Evolutionary conservation across 176 grass and related monocot genomes (phyloP).

Genomic region (Juncus inflexus): DNA sequence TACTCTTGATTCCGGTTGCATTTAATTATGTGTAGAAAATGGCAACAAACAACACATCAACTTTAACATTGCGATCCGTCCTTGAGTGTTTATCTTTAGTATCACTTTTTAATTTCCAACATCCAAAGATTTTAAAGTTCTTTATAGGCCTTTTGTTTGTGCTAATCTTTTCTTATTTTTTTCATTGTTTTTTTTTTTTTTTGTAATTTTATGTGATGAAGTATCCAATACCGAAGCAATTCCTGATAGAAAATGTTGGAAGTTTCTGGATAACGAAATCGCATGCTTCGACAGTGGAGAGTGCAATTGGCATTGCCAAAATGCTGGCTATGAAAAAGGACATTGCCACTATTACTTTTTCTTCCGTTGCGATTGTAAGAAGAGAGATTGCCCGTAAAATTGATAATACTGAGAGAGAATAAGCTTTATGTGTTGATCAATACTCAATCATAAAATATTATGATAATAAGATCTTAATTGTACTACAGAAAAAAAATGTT

Average conservation of each 20-base stretch:
- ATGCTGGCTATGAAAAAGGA: not conserved
- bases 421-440: too few species aligned
- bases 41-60: too few species aligned
- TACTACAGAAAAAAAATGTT: too few species aligned
- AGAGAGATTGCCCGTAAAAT: not conserved
- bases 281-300: not conserved
- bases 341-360: slow-evolving; percentile 1
- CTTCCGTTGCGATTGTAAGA: not conserved
- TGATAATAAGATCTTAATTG: too few species aligned
- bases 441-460: too few species aligned
- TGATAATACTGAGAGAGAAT: too few species aligned
- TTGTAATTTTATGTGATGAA: not conserved
- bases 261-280: not conserved
- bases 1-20: too few species aligned
- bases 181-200: too few species aligned
- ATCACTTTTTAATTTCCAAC: not conserved
- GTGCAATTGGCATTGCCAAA: not conserved
- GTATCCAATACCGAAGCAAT: not conserved
- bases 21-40: too few species aligned
- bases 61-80: too few species aligned
- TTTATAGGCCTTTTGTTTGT: not conserved
- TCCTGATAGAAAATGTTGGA: not conserved
- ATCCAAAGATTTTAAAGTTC: not conserved
- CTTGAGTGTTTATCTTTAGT: too few species aligned
- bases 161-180: too few species aligned